A percentile compares a stretch with the other conserved stretches of the same genome.
Evolutionary conservation across 2,329 filamentous ascomycete species (phyloP).

Genomic region (Calonectria crousiana): DNA sequence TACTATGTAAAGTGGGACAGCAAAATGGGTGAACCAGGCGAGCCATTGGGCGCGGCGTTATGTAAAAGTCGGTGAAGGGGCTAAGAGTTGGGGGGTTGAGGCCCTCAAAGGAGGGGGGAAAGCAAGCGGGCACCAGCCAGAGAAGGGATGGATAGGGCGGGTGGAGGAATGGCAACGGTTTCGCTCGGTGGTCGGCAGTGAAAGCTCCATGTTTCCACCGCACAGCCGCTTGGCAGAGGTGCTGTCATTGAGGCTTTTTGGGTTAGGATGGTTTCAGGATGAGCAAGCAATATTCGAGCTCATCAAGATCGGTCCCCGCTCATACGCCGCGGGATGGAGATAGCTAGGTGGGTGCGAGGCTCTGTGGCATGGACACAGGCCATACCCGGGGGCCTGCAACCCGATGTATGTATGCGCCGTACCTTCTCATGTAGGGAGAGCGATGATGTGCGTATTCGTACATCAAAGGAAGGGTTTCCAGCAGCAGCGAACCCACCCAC

Average conservation of each 20-base stretch:
- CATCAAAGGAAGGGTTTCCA: constrained; percentile 17
- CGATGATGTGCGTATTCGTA: constrained; percentile 17
- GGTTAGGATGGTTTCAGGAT: constrained; percentile 28
- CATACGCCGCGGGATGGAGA: constrained; percentile 7
- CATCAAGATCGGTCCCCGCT: constrained; percentile 17
- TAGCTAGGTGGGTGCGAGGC: constrained; percentile 11
- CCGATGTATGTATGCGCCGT: background rate
- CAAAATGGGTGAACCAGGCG: constrained; percentile 36
- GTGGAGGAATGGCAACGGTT: constrained; percentile 35
- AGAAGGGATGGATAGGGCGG: constrained; percentile 23
- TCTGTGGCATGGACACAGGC: constrained; percentile 18
- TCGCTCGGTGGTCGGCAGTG: constrained; percentile 26
- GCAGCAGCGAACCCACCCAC: constrained; percentile 27
- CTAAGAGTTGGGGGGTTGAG: constrained; percentile 39
- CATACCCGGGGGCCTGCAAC: background rate
- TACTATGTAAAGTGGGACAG: constrained; percentile 35
- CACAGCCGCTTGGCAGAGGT: constrained; percentile 22
- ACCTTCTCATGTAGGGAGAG: constrained; percentile 13
- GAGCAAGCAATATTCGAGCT: constrained; percentile 8
- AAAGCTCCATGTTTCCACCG: constrained; percentile 11
- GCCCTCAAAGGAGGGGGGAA: constrained; percentile 34
- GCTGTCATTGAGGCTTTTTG: constrained; percentile 29
- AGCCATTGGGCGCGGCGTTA: constrained; percentile 40
- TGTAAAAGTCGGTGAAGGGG: constrained; percentile 50
- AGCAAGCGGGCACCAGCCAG: constrained; percentile 39